Percentiles rank a stretch among this genome's conserved stretches.
Conservation (phyloP, 2,329 filamentous ascomycete species). For the Colletotrichum truncatum region DNA sequence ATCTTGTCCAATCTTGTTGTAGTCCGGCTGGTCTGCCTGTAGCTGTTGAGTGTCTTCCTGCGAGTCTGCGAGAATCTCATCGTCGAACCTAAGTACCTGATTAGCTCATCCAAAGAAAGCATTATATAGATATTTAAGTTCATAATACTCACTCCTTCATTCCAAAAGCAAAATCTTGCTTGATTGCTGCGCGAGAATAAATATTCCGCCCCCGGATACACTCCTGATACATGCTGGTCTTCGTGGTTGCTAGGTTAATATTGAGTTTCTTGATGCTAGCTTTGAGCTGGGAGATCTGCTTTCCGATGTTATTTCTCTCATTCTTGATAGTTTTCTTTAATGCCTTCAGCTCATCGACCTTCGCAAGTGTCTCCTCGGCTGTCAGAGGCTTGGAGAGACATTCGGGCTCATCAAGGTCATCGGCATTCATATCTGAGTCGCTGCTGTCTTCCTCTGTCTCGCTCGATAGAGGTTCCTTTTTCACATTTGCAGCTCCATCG, state of each 20-base stretch:
- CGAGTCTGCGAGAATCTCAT: constrained; percentile 5
- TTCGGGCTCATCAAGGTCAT: neutral
- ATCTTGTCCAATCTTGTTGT: constrained; percentile 61
- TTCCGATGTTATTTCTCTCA: neutral
- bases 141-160: constrained; percentile 55
- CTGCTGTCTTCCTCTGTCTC: neutral
- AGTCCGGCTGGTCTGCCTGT: constrained; percentile 56
- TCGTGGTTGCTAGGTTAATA: neutral
- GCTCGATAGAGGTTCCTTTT: neutral
- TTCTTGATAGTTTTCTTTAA: neutral
- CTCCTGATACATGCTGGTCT: constrained; percentile 20
- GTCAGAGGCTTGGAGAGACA: no score
- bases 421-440: neutral
- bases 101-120: constrained; percentile 45
- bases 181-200: constrained; percentile 50
- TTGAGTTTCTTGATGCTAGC: neutral
- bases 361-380: neutral
- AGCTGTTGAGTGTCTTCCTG: neutral
- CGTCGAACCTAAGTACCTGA: neutral
- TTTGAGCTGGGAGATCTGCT: neutral
- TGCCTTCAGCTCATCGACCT: constrained; percentile 6
- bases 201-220: constrained; percentile 66
- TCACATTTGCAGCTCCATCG: neutral
- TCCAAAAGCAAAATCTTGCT: constrained; percentile 32
- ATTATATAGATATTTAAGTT: no score